Conservation (phyloP, 148 eudicot genomes). For the Chenopodium suecicum region DNA sequence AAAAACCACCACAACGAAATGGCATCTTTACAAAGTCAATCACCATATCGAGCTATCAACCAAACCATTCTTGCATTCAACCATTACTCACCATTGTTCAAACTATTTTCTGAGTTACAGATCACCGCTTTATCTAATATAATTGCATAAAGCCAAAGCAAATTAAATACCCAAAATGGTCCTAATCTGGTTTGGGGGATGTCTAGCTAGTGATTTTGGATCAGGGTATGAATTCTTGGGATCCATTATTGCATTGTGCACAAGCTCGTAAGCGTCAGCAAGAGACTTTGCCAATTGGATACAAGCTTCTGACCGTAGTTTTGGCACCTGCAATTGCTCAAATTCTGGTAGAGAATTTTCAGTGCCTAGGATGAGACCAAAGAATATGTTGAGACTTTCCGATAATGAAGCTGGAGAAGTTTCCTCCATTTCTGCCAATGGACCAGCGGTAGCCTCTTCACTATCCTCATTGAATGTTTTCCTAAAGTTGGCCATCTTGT, state of each 20-base stretch:
- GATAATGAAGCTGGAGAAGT: constrained; percentile 70
- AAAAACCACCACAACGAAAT: too few species aligned
- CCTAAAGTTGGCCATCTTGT: constrained; percentile 75
- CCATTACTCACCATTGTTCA: not conserved
- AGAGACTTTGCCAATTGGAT: constrained; percentile 63
- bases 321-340: constrained; percentile 89
- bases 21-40: constrained; percentile 2
- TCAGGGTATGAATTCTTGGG: constrained; percentile 73
- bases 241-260: constrained; percentile 73
- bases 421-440: constrained; percentile 78
- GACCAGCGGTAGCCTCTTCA: constrained; percentile 18
- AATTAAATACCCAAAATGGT: constrained; percentile 88
- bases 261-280: constrained; percentile 75
- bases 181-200: constrained; percentile 92
- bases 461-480: constrained; percentile 24
- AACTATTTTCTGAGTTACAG: not conserved
- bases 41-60: not conserved
- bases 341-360: constrained; percentile 86
- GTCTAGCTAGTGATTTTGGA: constrained; percentile 92
- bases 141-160: not conserved
- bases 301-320: constrained; percentile 80
- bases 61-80: not conserved
- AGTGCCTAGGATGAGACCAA: constrained; percentile 82
- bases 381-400: constrained; percentile 77
- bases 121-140: not conserved